Evolutionary conservation across 2,329 filamentous ascomycete genomes (phyloP).

Genomic region (Fusarium brachygibbosum): DNA sequence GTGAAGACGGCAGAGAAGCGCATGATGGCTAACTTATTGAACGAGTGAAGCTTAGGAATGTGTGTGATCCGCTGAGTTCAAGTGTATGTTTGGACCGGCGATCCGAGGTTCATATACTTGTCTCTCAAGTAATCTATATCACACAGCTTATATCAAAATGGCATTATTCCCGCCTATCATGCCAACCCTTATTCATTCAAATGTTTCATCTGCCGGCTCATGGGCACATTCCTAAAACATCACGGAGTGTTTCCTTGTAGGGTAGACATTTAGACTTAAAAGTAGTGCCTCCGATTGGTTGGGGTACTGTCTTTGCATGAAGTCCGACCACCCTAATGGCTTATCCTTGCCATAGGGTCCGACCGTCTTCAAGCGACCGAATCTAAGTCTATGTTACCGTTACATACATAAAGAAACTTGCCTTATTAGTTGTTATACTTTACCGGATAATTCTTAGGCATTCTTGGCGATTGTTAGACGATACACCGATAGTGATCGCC

Average conservation of each 20-base stretch:
- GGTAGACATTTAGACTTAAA: background rate
- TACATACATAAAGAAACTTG: background rate
- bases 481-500: conserved; percentile 6
- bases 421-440: background rate
- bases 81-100: background rate
- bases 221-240: conserved; percentile 16
- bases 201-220: conserved; percentile 23
- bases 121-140: background rate
- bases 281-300: conserved; percentile 9
- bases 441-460: background rate
- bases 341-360: background rate
- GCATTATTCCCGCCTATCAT: conserved; percentile 19
- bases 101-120: background rate
- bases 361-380: conserved; percentile 11
- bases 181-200: conserved; percentile 10
- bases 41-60: background rate
- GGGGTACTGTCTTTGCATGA: background rate
- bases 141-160: conserved; percentile 4
- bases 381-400: background rate
- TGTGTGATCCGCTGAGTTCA: background rate
- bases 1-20: conserved; percentile 50
- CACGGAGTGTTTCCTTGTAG: conserved; percentile 27
- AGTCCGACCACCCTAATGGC: background rate
- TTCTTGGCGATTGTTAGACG: background rate
- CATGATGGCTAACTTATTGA: conserved; percentile 47